Evolutionary conservation across 129 eudicot species (phyloP), one percentile per base, ranked within the genome.

Genomic region (Centrapalus pauciflorus): DNA sequence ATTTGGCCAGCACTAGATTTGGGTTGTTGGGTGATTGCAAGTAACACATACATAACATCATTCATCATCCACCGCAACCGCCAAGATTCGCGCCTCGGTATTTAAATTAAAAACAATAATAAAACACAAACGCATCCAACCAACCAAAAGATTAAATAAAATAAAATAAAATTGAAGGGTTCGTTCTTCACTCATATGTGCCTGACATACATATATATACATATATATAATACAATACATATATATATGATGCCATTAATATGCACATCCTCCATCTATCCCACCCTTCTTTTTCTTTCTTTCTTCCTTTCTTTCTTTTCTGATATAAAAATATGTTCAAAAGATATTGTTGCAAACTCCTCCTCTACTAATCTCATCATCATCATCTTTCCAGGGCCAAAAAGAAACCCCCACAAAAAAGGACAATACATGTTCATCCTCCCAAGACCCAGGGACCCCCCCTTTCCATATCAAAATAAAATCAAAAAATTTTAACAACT

Each of bases 101-200:
- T n/a, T n/a, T n/a, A 46, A 28, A 69, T 20, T 33, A 40, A 16
- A 34, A 55, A 61, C 7, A 14, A 61, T 6, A 16, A 67, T 10
- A 21, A 59, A 25, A 60, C 8, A 25, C 1, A 2, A 25, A 41
- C 27, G 17, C n/a, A 60, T 35, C 65, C 9, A 67, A 70, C 30
- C 13, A 70, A 71, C 30, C 11, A 46, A 52, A 64, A 69, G 63
- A 69, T 77, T 82, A 67, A 82, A 70, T 75, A 41, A n/a, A n/a
- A n/a, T n/a, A n/a, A n/a, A 78, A 82, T 45, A 78, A 52, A 77
- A 78, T 65, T 25, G 17, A 41, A 56, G 20, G 87, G 75, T 66
- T 9, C 26, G 6, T 45, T 28, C 24, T 48, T 64, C 61, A 12
- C 60, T 60, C 27, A 25, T 54, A 65, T 75, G 63, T 50, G 70